These are phyloP conservation scores for Aegilops longissima DNA, from an alignment of 176 grass and related monocot species.

Conservation along the genomic window DNA sequence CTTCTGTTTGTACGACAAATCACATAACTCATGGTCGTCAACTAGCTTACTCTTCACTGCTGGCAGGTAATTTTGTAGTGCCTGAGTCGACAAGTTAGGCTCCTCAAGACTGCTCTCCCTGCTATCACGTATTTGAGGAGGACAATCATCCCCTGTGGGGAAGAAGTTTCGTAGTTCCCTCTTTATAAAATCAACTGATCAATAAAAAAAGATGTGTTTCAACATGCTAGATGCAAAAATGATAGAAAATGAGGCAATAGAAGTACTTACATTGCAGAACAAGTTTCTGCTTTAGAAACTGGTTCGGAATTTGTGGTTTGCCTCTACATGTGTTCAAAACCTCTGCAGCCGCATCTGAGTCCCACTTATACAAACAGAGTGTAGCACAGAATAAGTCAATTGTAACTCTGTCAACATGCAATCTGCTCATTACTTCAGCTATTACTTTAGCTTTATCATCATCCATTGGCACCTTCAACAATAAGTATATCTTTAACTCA, in stretches of 20 bases:
- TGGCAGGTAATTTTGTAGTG: slow-evolving; percentile 12
- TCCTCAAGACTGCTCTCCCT: neutral
- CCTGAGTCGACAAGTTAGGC: slow-evolving; percentile 23
- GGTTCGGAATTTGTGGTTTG: slow-evolving; percentile 27
- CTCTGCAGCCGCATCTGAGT: slow-evolving; percentile 32
- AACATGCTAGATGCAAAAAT: slow-evolving; percentile 12
- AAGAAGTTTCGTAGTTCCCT: slow-evolving; percentile 37
- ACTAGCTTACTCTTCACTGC: slow-evolving; percentile 15
- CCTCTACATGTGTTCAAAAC: slow-evolving; percentile 36
- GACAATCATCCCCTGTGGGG: slow-evolving; percentile 23
- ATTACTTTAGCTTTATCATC: slow-evolving; percentile 48
- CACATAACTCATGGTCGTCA: slow-evolving; percentile 31
- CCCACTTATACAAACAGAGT: slow-evolving; percentile 52
- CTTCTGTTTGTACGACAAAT: slow-evolving; percentile 14
- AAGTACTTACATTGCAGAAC: slow-evolving; percentile 40
- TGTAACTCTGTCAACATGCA: slow-evolving; percentile 37
- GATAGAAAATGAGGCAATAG: neutral
- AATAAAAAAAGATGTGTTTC: slow-evolving; percentile 17
- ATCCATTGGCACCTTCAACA: slow-evolving; percentile 17
- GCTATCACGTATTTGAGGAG: slow-evolving; percentile 16
- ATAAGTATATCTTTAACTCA: slow-evolving; percentile 13
- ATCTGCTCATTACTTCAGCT: slow-evolving; percentile 35
- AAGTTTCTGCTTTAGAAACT: slow-evolving; percentile 46
- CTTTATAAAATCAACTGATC: slow-evolving; percentile 52
- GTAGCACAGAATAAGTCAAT: slow-evolving; percentile 44